A percentile compares a stretch with the other conserved stretches of the same genome.
These are phyloP conservation scores for Chondrus crispus DNA, from an alignment of 23 red algal genomes.

Conservation along the genomic window DNA sequence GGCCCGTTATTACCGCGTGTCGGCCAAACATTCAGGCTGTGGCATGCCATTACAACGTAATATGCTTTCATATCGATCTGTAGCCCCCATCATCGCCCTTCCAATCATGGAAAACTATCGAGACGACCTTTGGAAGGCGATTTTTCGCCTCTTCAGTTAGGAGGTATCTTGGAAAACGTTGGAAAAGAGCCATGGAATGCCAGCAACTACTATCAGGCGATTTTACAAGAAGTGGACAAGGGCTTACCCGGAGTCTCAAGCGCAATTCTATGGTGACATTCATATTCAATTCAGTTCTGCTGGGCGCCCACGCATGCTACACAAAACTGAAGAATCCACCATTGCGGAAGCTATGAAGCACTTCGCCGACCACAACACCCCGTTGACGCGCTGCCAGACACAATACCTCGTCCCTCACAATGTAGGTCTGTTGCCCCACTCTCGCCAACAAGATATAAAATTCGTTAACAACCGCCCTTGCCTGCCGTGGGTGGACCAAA, in stretches of 20 bases:
- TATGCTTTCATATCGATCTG: no score
- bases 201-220: neutral
- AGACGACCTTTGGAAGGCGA: no score
- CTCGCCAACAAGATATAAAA: neutral
- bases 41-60: no score
- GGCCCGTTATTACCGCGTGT: no score
- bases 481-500: neutral
- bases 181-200: no score
- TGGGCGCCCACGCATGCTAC: neutral
- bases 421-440: neutral
- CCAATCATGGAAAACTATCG: no score
- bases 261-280: neutral
- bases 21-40: no score
- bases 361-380: neutral
- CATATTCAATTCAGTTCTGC: neutral
- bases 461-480: neutral
- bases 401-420: neutral
- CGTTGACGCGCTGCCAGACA: neutral
- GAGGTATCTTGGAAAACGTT: no score
- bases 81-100: no score
- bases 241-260: neutral
- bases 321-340: neutral
- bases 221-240: neutral
- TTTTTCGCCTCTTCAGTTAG: no score
- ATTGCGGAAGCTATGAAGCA: neutral